phyloP scores from a whole-genome alignment of 305 asterid species.

The Lippia alba region DNA sequence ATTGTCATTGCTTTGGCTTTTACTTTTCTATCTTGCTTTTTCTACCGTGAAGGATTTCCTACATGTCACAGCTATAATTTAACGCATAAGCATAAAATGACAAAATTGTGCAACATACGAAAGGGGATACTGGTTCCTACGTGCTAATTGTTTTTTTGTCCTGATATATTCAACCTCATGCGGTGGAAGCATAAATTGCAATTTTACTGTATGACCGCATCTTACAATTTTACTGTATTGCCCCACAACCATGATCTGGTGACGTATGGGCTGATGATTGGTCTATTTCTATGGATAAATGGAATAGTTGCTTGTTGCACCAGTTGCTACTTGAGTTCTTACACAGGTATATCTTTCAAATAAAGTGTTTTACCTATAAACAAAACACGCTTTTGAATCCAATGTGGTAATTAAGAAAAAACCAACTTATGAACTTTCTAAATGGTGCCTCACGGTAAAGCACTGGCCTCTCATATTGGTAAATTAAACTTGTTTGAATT shows the following conservation, averaged over 20 bases:
- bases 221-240: not conserved
- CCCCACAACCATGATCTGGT: constrained; percentile 1
- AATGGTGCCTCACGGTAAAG: not conserved
- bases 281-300: not conserved
- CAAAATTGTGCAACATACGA: constrained; percentile 4
- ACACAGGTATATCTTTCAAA: constrained; percentile 4
- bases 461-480: not conserved
- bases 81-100: not conserved
- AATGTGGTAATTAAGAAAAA: not conserved
- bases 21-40: not conserved
- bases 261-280: not conserved
- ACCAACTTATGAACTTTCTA: not conserved
- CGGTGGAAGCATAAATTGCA: constrained; percentile 16
- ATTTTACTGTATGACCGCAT: constrained; percentile 5
- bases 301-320: constrained; percentile 11
- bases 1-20: constrained; percentile 9
- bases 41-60: constrained; percentile 3
- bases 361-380: not conserved
- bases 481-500: not conserved
- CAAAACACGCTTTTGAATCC: not conserved
- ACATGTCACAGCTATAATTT: not conserved
- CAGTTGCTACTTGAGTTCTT: constrained; percentile 3
- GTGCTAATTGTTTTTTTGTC: constrained; percentile 4
- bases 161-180: constrained; percentile 2
- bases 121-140: not conserved